Base-by-base conservation (phyloP, 352 stramenopile species). In the Pythium pyrilobum region DNA sequence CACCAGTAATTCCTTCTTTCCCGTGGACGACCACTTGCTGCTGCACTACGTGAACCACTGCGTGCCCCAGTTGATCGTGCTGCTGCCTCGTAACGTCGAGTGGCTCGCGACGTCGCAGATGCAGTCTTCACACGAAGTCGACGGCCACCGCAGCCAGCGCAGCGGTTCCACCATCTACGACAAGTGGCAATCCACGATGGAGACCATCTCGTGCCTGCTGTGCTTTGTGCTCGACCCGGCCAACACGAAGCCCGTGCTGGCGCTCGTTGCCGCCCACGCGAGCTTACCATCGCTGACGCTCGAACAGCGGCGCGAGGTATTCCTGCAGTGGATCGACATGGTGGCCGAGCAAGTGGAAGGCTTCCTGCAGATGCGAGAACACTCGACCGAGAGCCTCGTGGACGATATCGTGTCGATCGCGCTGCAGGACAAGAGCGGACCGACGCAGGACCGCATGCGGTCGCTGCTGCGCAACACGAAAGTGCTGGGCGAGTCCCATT, bases 11-110 rank as follows among this genome's bases (percentile, higher is more conserved):
- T n/a, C n/a, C n/a, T n/a, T n/a, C n/a, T n/a, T n/a, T n/a, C n/a
- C n/a, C 15, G 25, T 43, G 0, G 24, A 46, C 0, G 32, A 40
- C 29, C 55, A 56, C 8, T 5, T 56, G 10, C 24, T 63, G 15
- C 41, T 63, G 1, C 55, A 56, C 55, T 63, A 63, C 32, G 46
- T 63, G 8, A 56, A 46, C 40, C 46, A 63, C 24, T 63, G 55
- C 20, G 40, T 63, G 12, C 55, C 55, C 5, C 47, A 56, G 29
- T 31, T 63, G 12, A 7, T 56, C 11, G 40, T 24, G 0, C 27
- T 56, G 3, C 40, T 56, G 2, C 55, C 47, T 18, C 45, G 21
- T 0, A 12, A 41, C n/a, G n/a, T n/a, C n/a, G n/a, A n/a, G n/a
- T n/a, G n/a, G n/a, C n/a, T n/a, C n/a, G n/a, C n/a, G n/a, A n/a